Evolutionary conservation across 768 basidiomycete species (phyloP), one percentile per base, ranked within the genome.

Genomic region (Coprinellus micaceus): DNA sequence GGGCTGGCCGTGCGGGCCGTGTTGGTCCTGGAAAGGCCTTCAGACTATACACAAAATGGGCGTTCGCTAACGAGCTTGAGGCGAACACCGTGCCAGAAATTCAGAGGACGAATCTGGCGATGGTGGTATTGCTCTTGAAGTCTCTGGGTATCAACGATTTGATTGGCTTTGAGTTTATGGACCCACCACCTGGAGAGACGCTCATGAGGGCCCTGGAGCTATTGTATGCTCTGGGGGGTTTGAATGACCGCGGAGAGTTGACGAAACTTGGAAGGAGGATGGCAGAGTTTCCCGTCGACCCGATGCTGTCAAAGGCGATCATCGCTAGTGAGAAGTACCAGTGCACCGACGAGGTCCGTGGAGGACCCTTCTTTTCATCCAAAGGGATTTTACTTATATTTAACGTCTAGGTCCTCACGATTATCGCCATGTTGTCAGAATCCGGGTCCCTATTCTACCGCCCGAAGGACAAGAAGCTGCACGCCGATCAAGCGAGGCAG

Each of bases 251-350:
- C 53, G 97, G 97, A 6, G 97, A 99, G 69, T 70, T 99, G 60
- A 99, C 97, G n/a, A 94, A 98, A 65, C 82, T 98, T 33, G 97
- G 97, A 1, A 80, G 97, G 57, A 76, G 95, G 53, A 98, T 99
- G 97, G 95, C 96, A 0, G 97, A 99, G 69, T 98, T 99, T 73
- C 97, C 94, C 10, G 94, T 98, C 19, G 97, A 99, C 66, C 97
- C 97, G 6, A 97, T 97, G 89, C 73, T 99, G 63, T 93, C 91
- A 22, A 98, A 98, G 71, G 86, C 89, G 4, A 96, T 99, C 68
- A 94, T 99, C 58, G 89, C 92, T 44, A 97, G 94, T 67, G 97
- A 98, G 69, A 82, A 89, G 55, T 98, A 93, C 70, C 77, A 80
- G 12, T 98, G 96, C 69, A 98, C 96, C 3, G 96, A 99, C 65